Evolutionary conservation across 2,329 filamentous ascomycete genomes (phyloP).

Genomic region (Gaeumannomyces sp.): DNA sequence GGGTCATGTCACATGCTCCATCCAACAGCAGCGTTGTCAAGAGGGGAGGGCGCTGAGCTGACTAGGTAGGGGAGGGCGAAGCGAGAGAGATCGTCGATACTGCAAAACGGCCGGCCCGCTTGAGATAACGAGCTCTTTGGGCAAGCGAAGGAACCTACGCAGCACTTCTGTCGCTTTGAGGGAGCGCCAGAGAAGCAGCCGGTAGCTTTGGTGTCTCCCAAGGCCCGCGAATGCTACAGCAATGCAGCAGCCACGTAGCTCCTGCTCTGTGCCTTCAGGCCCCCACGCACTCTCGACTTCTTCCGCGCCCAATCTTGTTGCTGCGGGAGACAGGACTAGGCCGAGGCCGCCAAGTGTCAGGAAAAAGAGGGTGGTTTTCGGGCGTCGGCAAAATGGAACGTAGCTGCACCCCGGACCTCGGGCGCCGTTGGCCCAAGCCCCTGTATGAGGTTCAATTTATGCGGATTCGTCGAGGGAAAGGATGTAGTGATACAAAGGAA

Average conservation of each 20-base stretch:
- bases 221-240: background rate
- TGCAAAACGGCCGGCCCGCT: background rate
- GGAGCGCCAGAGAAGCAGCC: background rate
- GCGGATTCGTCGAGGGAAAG: too few species aligned
- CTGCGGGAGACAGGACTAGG: background rate
- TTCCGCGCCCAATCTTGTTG: background rate
- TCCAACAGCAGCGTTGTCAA: too few species aligned
- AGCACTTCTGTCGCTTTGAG: background rate
- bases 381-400: background rate
- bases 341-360: too few species aligned
- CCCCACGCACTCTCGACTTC: background rate
- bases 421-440: too few species aligned
- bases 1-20: background rate
- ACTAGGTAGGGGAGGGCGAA: too few species aligned
- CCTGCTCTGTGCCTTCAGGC: background rate
- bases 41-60: background rate
- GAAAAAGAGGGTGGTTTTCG: background rate
- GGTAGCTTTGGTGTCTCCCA: too few species aligned
- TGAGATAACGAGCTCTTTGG: background rate
- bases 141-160: background rate
- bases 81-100: background rate
- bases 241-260: background rate
- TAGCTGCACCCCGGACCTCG: too few species aligned
- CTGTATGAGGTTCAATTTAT: too few species aligned
- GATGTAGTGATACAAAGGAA: too few species aligned